Base-by-base conservation (phyloP, 23 red algal genomes). In the Cyanidium caldarium region DNA sequence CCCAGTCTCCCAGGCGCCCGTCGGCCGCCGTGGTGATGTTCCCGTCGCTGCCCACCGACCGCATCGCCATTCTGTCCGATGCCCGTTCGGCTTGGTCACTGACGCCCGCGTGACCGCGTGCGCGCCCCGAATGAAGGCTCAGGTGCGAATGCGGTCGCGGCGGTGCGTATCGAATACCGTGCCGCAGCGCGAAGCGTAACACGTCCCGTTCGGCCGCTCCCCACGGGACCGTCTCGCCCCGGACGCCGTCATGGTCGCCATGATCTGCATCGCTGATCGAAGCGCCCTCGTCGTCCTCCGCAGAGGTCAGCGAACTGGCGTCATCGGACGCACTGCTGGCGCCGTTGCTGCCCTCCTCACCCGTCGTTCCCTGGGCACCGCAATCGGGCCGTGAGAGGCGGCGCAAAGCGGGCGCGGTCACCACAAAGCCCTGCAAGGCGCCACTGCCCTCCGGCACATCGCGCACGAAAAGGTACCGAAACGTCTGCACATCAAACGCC, bases 401-500 rank as follows among this genome's bases (percentile, higher is more conserved):
- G 7, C 23, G 19, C 51, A 61, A 28, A 10, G 51, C 51, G 19
- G 51, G 19, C 51, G 51, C n/a, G 7, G 51, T 61, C 23, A 28
- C 51, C 51, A 61, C n/a, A 25, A 61, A 61, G 31, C 51, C 19
- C 21, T 16, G 23, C 5, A 61, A 10, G 51, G 31, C 51, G 23
- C n/a, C 7, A 10, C 13, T 25, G 23, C 3, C 21, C 7, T 25
- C 51, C 10, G 7, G 7, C 7, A 28, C 5, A 25, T 61, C 51
- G 13, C 19, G 10, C n/a, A 61, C 3, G 23, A 61, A 61, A 61
- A 61, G 19, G 21, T 28, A 61, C 7, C 51, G 51, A 61, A 61
- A 61, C 7, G 51, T 61, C 51, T 61, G 51, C 7, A 61, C 51
- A 61, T 61, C 51, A 61, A 61, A 61, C 19, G 51, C 51, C 5